Evolutionary conservation across 352 stramenopile species (phyloP).

Genomic region (Pythium periplocum): DNA sequence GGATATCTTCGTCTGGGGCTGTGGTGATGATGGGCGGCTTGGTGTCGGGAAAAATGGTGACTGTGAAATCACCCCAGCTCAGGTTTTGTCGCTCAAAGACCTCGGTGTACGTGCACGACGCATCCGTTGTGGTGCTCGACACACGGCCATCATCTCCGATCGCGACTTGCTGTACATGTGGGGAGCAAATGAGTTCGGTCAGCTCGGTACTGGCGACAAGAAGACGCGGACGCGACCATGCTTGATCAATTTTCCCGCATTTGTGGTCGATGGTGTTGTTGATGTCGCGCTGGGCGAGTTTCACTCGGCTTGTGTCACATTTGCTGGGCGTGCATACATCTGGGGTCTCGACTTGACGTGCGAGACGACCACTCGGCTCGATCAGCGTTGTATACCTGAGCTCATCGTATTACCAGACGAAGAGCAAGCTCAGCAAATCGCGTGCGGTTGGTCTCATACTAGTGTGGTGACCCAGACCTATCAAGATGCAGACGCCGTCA

Average conservation of each 20-base stretch:
- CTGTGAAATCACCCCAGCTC: constrained; percentile 27
- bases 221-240: constrained; percentile 31
- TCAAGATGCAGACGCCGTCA: neutral
- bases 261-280: constrained; percentile 40
- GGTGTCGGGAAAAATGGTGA: constrained; percentile 32
- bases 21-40: constrained; percentile 58
- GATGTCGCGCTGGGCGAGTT: constrained; percentile 69
- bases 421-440: constrained; percentile 38
- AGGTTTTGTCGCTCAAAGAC: constrained; percentile 34
- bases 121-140: constrained; percentile 58
- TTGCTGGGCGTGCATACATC: constrained; percentile 32
- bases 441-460: constrained; percentile 64
- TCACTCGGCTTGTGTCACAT: constrained; percentile 57
- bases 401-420: constrained; percentile 24
- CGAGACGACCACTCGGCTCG: constrained; percentile 29
- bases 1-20: constrained; percentile 74
- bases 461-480: constrained; percentile 42
- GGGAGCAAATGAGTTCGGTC: constrained; percentile 77
- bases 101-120: constrained; percentile 31
- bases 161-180: constrained; percentile 66
- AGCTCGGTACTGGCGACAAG: constrained; percentile 61
- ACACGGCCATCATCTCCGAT: constrained; percentile 67
- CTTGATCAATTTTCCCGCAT: constrained; percentile 32
- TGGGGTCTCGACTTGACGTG: constrained; percentile 61
- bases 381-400: constrained; percentile 28